Evolutionary conservation across 2,329 filamentous ascomycete genomes (phyloP), one percentile per base, ranked within the genome.

Genomic region (Dryadomyces quercivorus): DNA sequence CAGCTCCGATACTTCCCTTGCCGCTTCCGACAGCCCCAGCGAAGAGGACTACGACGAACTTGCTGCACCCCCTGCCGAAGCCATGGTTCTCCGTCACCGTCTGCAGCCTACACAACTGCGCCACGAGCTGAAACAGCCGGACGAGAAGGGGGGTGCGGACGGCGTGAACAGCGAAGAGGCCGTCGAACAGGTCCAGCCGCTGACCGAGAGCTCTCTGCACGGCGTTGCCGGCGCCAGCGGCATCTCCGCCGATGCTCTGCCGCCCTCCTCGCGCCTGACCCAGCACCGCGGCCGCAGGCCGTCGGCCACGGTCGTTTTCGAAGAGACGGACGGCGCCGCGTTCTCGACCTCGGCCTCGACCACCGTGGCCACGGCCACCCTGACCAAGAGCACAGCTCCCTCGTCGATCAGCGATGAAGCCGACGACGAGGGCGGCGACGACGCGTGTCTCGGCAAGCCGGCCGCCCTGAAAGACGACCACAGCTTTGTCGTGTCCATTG

Each of bases 11-110:
- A 44, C 47, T 6, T 57, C 59, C 3, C n/a, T 57, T 3, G 59
- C 57, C 59, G 62, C 36, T 1, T 72, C 70, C 2, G 72, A 72
- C 15, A 72, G 67, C 15, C 64, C 71, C 2, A 75, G 71, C 42
- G 72, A 73, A 53, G 72, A 75, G 58, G 72, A 75, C 54, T 73
- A 73, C 49, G 71, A 75, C 36, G 67, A 71, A 16, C 63, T 66
- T 18, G 59, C 60, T 1, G 60, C 40, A 12, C 56, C 51, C 51
- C 59, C 55, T 10, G 53, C 55, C n/a, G 61, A 55, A 18, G 56
- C 56, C 18, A 60, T 65, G 47, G 58, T 63, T 10, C 60, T 61
- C 26, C 56, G 60, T 16, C 55, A 55, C 51, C 56, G 58, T 7
- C 53, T 52, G 21, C 56, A 43, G 31, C 43, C 42, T 9, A 57